Evolutionary conservation across 345 rosid genomes (phyloP), one percentile per base, ranked within the genome.

Genomic region (Anastatica hierochuntica): DNA sequence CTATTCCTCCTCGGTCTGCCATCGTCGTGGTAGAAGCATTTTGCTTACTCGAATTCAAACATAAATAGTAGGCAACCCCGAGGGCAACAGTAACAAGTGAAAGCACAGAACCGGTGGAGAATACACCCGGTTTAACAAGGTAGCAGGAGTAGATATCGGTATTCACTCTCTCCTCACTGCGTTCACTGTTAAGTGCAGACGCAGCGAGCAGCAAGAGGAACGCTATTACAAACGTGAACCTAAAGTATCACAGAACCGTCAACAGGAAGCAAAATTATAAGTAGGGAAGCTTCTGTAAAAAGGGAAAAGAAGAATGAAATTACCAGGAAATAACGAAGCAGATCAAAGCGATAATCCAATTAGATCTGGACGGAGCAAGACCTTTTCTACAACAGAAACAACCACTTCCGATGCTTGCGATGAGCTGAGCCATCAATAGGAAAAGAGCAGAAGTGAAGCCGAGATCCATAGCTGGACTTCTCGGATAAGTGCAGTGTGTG

Each of bases 291-390:
- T 5, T 19, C 1, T 13, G 15, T 3, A 38, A 5, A 10, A n/a
- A 19, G 15, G 11, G 12, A 4, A 17, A 20, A 15, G 6, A 18
- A 45, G 1, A 16, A 40, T 41, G 47, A 35, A 38, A 40, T 51
- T 79, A 92, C 98, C 94, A 92, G 45, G 94, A 92, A 74, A 77
- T 69, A 62, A 82, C 72, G 24, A 74, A 92, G 80, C 78, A 79
- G 60, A 77, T 48, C 57, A 83, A 60, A 41, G 98, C 74, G 41
- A 76, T 35, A 11, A 72, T 73, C 90, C 94, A 79, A 54, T 80
- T 74, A 45, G 81, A 69, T 62, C 70, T 75, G 12, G 88, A 77
- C 58, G 78, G 73, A 46, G 66, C 43, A 8, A 73, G 75, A 49
- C 70, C 67, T 70, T 77, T 76, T 70, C 63, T 72, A 79, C 95